Evolutionary conservation across 306 rosid genomes (phyloP), one percentile per base, ranked within the genome.

Genomic region (Herpetospermum pedunculosum): DNA sequence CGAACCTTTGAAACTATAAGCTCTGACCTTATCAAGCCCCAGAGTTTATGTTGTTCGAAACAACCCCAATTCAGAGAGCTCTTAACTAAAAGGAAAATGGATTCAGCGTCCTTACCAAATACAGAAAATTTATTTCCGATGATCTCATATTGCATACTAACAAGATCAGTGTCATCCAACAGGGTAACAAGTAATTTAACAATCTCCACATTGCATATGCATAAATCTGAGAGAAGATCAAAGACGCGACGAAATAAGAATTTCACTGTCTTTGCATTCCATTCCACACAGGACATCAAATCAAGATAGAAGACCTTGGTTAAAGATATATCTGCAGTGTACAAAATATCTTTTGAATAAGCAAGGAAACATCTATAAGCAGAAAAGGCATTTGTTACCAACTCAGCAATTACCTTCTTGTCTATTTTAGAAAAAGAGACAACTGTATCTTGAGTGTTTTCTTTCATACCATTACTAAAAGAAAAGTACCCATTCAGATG

Each of bases 21-120:
- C 75, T 80, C 83, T 16, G 77, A 76, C 78, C 75, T 76, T 71
- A 80, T 71, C 80, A 80, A 80, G 37, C 74, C 70, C 83, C 80
- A 80, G 6, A 80, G 47, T 57, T 76, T 80, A 53, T 55, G 80
- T 54, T 80, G 83, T 64, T 60, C 77, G 26, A 80, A 44, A 72
- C n/a, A 41, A 23, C 41, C 75, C 83, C 83, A 80, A 40, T 65
- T 50, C 14, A 80, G 52, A 43, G 83, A 80, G 70, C 59, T 78
- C 40, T 71, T 80, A 64, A 76, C 70, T 53, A 80, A 25, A 54
- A 62, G 76, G 14, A 68, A 72, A 50, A 80, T 76, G 55, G 63
- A 76, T 76, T 72, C 70, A 30, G 46, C 3, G 25, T 76, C 50
- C 77, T 62, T 73, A 50, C 83, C 80, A 76, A 80, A 72, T 28